phyloP scores from a whole-genome alignment of 306 rosid species.

The Carpinus viminea region DNA sequence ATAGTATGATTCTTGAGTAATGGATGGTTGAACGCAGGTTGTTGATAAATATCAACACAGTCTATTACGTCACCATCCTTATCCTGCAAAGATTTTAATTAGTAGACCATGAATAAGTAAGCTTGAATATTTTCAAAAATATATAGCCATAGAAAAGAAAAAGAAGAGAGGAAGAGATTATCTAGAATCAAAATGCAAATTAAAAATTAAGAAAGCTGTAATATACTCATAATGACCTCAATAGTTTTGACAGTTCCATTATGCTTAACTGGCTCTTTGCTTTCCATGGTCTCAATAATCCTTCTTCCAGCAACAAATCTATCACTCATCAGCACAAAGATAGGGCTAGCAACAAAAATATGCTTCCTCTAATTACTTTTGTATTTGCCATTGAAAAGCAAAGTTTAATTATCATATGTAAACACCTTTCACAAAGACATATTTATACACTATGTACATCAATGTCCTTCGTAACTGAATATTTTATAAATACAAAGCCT shows the following conservation, averaged over 20 bases:
- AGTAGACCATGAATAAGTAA: not conserved
- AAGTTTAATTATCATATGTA: not conserved
- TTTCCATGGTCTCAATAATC: not conserved
- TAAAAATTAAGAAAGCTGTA: too few species aligned
- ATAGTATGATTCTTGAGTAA: slow-evolving; percentile 29
- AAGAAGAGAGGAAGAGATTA: too few species aligned
- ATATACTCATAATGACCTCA: not conserved
- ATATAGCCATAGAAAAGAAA: too few species aligned
- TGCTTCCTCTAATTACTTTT: not conserved
- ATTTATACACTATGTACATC: too few species aligned
- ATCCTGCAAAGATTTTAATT: slow-evolving; percentile 2
- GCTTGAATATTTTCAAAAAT: too few species aligned
- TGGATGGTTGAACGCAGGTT: slow-evolving; percentile 32
- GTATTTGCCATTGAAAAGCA: not conserved
- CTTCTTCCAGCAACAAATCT: not conserved
- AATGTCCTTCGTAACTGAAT: too few species aligned
- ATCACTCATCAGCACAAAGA: not conserved
- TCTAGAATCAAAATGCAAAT: too few species aligned
- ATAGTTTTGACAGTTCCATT: not conserved
- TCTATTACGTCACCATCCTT: slow-evolving; percentile 22
- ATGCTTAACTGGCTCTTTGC: not conserved
- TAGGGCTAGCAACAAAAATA: not conserved
- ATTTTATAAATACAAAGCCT: too few species aligned
- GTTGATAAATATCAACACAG: slow-evolving; percentile 31
- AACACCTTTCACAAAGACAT: too few species aligned